Percentiles rank a stretch among this genome's conserved stretches.
Conservation (phyloP, 768 basidiomycete species). For the Hebeloma cylindrosporum region DNA sequence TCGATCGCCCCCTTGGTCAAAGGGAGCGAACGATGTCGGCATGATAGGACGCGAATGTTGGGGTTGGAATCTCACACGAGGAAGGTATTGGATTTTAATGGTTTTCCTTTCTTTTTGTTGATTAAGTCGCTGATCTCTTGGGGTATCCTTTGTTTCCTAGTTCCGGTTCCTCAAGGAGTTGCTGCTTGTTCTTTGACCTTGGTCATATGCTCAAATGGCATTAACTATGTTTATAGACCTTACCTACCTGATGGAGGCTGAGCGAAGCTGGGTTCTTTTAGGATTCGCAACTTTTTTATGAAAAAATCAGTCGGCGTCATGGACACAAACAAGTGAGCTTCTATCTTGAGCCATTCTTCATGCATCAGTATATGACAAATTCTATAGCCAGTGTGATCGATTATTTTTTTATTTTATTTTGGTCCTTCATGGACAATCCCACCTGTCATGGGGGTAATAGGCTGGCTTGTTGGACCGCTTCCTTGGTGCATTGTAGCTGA, state of each 20-base stretch:
- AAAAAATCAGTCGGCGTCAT: slow-evolving; percentile 92
- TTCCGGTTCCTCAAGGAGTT: slow-evolving; percentile 92
- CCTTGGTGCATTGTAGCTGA: slow-evolving; percentile 51
- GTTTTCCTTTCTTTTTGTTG: slow-evolving; percentile 3
- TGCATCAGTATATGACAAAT: slow-evolving; percentile 5
- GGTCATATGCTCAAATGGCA: slow-evolving; percentile 94
- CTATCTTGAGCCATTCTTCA: too few species aligned
- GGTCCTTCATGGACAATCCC: slow-evolving; percentile 93
- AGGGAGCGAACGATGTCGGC: slow-evolving; percentile 97
- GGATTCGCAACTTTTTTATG: slow-evolving; percentile 97
- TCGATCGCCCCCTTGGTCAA: slow-evolving; percentile 91
- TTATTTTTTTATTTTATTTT: slow-evolving; percentile 91
- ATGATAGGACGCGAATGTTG: slow-evolving; percentile 99
- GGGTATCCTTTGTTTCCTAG: slow-evolving; percentile 24
- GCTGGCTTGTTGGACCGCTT: slow-evolving; percentile 94
- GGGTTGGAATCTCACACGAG: slow-evolving; percentile 93
- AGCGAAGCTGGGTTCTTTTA: slow-evolving; percentile 27
- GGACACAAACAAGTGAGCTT: slow-evolving; percentile 67
- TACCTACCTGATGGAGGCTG: neutral
- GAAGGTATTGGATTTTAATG: slow-evolving; percentile 92
- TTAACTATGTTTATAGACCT: slow-evolving; percentile 61
- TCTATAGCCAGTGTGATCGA: slow-evolving; percentile 61
- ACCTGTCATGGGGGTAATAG: slow-evolving; percentile 91
- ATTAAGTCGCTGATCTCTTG: neutral
- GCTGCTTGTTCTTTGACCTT: slow-evolving; percentile 93